phyloP scores from a whole-genome alignment of 2,329 filamentous ascomycete genomes.

The Nothomitra cinnamomea region DNA sequence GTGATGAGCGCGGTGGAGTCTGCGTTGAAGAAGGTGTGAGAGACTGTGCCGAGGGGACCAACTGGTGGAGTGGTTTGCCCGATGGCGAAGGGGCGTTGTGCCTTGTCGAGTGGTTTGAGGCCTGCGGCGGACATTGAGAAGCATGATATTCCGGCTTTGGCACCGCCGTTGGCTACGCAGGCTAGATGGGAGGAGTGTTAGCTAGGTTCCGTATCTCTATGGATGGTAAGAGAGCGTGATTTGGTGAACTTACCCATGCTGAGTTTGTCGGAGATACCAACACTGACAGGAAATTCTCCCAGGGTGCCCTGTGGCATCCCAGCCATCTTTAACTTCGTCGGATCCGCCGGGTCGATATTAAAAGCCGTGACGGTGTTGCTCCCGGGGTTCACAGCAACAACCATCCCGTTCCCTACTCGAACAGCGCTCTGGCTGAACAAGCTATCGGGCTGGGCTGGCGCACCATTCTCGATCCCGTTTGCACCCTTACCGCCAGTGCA shows the following conservation, averaged over 20 bases:
- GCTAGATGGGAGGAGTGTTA: constrained; percentile 16
- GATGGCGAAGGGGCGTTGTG: constrained; percentile 30
- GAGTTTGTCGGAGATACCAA: constrained; percentile 28
- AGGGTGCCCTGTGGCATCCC: constrained; percentile 27
- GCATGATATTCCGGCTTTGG: constrained; percentile 29
- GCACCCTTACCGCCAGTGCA: constrained; percentile 32
- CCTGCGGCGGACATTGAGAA: constrained; percentile 23
- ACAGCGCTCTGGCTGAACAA: constrained; percentile 34
- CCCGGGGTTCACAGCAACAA: constrained; percentile 39
- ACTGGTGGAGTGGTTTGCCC: constrained; percentile 39
- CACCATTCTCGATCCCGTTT: constrained; percentile 23
- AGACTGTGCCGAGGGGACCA: constrained; percentile 41
- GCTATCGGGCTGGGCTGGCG: constrained; percentile 30
- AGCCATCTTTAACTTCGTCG: constrained; percentile 28
- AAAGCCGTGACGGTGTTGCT: constrained; percentile 37
- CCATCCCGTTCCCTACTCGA: constrained; percentile 32
- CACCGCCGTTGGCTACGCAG: constrained; percentile 31
- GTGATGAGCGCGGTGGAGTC: constrained; percentile 35
- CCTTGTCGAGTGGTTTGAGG: constrained; percentile 26
- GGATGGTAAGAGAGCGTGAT: not conserved
- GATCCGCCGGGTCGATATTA: constrained; percentile 24
- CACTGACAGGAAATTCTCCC: constrained; percentile 36
- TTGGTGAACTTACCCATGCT: constrained; percentile 1
- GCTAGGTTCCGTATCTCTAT: too few relatives aligned
- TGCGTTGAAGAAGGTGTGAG: constrained; percentile 40